Evolutionary conservation across 169 alveolate genomes (phyloP), one percentile per base, ranked within the genome.

Genomic region (Plasmodium gallinaceum): DNA sequence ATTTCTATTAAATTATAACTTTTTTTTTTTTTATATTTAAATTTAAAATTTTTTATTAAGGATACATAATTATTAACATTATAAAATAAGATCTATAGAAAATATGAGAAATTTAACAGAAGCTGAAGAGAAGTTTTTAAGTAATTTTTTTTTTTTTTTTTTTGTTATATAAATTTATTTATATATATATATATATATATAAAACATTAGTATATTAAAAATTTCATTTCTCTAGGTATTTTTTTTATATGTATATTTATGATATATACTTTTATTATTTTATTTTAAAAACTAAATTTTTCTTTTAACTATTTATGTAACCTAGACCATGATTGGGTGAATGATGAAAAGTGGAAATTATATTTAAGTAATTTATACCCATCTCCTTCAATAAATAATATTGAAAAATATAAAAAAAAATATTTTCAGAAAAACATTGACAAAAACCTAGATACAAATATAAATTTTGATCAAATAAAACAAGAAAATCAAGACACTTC

Each of bases 271-370:
- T 32, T 32, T 65, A 65, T 37, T 65, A 10, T 9, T 65, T 57
- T 39, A 16, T 3, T n/a, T 22, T 32, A 32, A 32, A 32, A 2
- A 32, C 1, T 32, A 32, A 32, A 10, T 4, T 46, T 20, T 10
- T 0, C 37, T 24, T 5, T 39, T 37, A 32, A 4, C 9, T 43
- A 4, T 37, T 22, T 24, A 12, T 6, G 7, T 16, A 26, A 26
- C 14, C 20, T 48, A 80, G 90, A 80, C 20, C 90, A 80, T 58
- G 90, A 80, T 61, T 80, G 90, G 90, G 90, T 80, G n/a, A 80
- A 80, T 32, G 90, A 80, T 68, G 52, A 66, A 57, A 68, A 80
- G 12, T 80, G 90, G 90, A 80, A 80, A 46, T 58, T 61, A 37
- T 80, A 80, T 46, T 26, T 80, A 20, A 80, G 76, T 43, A 80